Base-by-base conservation (phyloP, 306 rosid species). In the Albizia julibrissin region DNA sequence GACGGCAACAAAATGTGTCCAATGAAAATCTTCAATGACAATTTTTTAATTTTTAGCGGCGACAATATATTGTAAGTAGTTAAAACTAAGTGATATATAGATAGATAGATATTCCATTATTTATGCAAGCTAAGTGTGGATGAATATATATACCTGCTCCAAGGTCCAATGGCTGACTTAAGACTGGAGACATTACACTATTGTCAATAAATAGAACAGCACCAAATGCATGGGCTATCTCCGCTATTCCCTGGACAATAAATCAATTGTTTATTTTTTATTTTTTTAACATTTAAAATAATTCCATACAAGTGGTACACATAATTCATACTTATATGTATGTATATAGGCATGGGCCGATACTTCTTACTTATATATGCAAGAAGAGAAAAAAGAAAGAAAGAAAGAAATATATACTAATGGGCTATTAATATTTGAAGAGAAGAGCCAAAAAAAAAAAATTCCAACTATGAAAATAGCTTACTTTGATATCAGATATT, bases 181-280 rank as follows among this genome's bases (percentile, higher is more conserved):
- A 86, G 73, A 93, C 93, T 59, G 99, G 99, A 22, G 99, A 91
- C 97, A 95, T 86, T 86, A 95, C 91, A 84, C 94, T 95, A 80
- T 91, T 95, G 88, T 95, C 99, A 81, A 93, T 97, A 90, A 93
- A 49, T 80, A 95, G 75, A 69, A 89, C 84, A 81, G 98, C 94
- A 49, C 85, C 94, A 59, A 89, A 90, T 76, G 88, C 88, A 89
- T 91, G 99, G 66, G 97, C 92, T 76, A 95, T 76, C 81, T 81
- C 89, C 52, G 89, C 87, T 82, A 95, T 93, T 95, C 83, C 88
- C 98, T 93, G 89, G 80, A 84, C 49, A 79, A 27, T 24, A n/a
- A n/a, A n/a, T n/a, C 16, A 65, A 44, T 52, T n/a, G n/a, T n/a
- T n/a, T n/a, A n/a, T n/a, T n/a, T n/a, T n/a, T n/a, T n/a, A n/a